Base-by-base conservation (phyloP, 495 filamentous ascomycete genomes). In the Aspergillus nidulans region DNA sequence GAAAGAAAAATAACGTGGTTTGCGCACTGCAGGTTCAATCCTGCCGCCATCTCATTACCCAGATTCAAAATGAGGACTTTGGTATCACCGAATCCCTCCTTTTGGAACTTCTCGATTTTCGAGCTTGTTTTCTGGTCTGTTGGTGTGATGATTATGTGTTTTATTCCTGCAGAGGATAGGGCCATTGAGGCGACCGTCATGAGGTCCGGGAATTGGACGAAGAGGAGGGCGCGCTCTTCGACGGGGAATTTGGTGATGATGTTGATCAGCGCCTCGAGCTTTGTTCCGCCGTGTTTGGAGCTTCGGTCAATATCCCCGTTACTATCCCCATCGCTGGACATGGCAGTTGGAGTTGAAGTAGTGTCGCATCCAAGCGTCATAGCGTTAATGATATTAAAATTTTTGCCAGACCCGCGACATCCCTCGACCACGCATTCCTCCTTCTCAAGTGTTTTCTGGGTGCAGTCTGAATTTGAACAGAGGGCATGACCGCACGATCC, bases 1-100 rank as follows among this genome's bases (percentile, higher is more conserved):
- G 77, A 79, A 10, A 86, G 67, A 64, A 95, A 92, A 46, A 95
- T 79, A 28, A 92, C 73, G 56, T 94, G 90, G 52, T 89, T 91
- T 0, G 89, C 88, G 36, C 79, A 77, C 44, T 85, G 84, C 2
- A 94, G 70, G 61, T 95, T 95, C 84, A 80, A 66, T 25, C 90
- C 90, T 8, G 88, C 81, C 16, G 89, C 82, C 47, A 79, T 76
- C n/a, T 80, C 81, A 52, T 77, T 75, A 5, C 78, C 78, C 4
- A 90, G 72, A 52, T 84, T 82, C 18, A 95, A 66, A n/a, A 94
- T 67, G 28, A 91, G 64, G 1, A 88, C 81, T 59, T 79, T 79
- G 3, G 69, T 68, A 15, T 68, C 49, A 2, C 55, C 57, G 24
- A 61, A 63, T 1, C 63, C 47, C 0, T 48, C 54, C 23, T 70